Evolutionary conservation across 192 early-diverging fungal genomes (phyloP).

Genomic region (Podila clonocystis): DNA sequence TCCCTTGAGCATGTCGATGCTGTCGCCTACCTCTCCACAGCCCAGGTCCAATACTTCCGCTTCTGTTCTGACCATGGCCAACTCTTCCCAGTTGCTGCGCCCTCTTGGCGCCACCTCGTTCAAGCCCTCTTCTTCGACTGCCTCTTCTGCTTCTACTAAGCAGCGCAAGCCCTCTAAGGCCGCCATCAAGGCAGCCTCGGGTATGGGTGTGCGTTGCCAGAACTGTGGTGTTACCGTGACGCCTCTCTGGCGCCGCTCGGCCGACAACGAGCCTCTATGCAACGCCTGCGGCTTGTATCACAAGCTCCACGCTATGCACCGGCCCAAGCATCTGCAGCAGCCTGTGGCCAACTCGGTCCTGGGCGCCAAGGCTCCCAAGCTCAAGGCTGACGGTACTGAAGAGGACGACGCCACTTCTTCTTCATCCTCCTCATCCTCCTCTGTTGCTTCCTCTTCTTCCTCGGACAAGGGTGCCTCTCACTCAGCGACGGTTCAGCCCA

Average conservation of each 20-base stretch:
- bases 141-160: constrained; percentile 52
- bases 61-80: constrained; percentile 4
- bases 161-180: constrained; percentile 28
- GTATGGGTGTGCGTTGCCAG: constrained; percentile 54
- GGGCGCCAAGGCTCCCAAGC: not conserved
- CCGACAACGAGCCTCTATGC: constrained; percentile 87
- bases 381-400: not conserved
- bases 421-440: not conserved
- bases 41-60: not conserved
- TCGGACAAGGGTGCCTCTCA: not conserved
- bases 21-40: not conserved
- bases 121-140: constrained; percentile 60
- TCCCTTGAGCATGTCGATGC: not conserved
- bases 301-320: constrained; percentile 39
- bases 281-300: constrained; percentile 97
- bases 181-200: constrained; percentile 22
- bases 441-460: not conserved
- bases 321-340: constrained; percentile 41
- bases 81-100: not conserved
- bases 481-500: not conserved
- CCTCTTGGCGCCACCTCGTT: not conserved
- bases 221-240: constrained; percentile 89
- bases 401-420: not conserved
- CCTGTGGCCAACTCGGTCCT: not conserved
- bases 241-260: constrained; percentile 93